These are phyloP conservation scores for Forsythia suspensa DNA, from an alignment of 257 asterid species.

Conservation along the genomic window DNA sequence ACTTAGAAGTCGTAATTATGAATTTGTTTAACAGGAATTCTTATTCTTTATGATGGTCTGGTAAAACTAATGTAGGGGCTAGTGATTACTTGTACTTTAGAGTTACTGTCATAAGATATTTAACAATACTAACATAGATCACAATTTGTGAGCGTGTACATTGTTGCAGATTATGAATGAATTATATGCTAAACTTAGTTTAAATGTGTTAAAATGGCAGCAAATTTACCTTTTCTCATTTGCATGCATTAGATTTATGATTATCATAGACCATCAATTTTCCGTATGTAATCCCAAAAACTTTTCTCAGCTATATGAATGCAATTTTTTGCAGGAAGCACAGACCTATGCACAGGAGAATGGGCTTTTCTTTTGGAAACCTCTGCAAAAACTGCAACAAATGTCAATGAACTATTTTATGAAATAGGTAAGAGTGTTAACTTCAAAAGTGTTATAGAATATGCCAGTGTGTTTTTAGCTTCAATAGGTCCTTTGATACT, in stretches of 20 bases:
- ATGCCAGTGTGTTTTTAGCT: neutral
- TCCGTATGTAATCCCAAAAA: neutral
- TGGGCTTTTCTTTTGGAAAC: conserved; percentile 79
- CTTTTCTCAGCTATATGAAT: neutral
- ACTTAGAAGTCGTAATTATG: neutral
- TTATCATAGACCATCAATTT: neutral
- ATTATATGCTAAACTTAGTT: neutral
- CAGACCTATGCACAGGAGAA: conserved; percentile 62
- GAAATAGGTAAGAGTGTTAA: conserved; percentile 50
- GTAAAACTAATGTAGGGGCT: neutral
- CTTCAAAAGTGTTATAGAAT: neutral
- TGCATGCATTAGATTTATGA: neutral
- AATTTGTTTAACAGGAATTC: neutral
- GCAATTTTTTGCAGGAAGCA: conserved; percentile 50
- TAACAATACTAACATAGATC: too few species aligned
- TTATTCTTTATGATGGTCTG: neutral
- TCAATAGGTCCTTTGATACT: neutral
- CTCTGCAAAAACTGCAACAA: conserved; percentile 69
- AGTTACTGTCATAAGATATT: too few species aligned
- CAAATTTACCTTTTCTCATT: too few species aligned
- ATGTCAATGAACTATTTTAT: conserved; percentile 41
- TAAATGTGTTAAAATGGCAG: neutral
- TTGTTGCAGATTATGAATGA: neutral
- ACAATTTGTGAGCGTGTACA: too few species aligned
- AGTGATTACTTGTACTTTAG: neutral